Evolutionary conservation across 768 basidiomycete species (phyloP), one percentile per base, ranked within the genome.

Genomic region (Myochromella boudieri): DNA sequence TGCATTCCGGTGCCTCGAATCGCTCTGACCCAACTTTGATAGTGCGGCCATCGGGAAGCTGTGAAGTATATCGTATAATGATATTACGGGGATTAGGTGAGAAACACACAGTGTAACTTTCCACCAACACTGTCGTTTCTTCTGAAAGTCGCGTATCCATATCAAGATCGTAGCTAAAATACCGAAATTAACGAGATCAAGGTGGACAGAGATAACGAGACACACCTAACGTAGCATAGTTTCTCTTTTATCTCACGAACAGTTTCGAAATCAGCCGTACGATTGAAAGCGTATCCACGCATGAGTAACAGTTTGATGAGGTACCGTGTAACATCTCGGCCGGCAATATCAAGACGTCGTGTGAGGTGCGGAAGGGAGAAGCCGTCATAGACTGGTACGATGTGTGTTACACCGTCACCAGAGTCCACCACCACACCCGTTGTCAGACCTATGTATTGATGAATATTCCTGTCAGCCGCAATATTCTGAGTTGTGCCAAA

Each of bases 281-380:
- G 84, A 70, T 99, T 98, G 80, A 99, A 98, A 1, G 97, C 97
- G 66, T 99, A 98, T n/a, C 97, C 97, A n/a, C 95, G 85, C 95
- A 97, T 97, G 57, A 98, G 82, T 26, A 99, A 76, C n/a, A 99
- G 79, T 71, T 98, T 99, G 81, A 99, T 99, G 68, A 99, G 75
- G 69, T 99, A 99, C 59, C 94, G 84, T 37, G 97, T 99, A 37
- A 99, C 97, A 64, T 99, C 97, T 54, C 97, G 84, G 15, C 97
- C 97, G 44, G 97, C 97, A 57, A 99, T 97, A 62, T 99, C 97
- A 49, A 99, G 76, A 52, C 97, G 86, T 29, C 87, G 82, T 2
- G 93, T 98, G 36, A 98, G 76, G 67, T 98, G 97, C 1, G 95
- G 95, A 40, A 99, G 82, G 2, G 95, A 85, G 62, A 86, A 98